Evolutionary conservation across 2,329 filamentous ascomycete species (phyloP).

Genomic region (Trichoderma sp.): DNA sequence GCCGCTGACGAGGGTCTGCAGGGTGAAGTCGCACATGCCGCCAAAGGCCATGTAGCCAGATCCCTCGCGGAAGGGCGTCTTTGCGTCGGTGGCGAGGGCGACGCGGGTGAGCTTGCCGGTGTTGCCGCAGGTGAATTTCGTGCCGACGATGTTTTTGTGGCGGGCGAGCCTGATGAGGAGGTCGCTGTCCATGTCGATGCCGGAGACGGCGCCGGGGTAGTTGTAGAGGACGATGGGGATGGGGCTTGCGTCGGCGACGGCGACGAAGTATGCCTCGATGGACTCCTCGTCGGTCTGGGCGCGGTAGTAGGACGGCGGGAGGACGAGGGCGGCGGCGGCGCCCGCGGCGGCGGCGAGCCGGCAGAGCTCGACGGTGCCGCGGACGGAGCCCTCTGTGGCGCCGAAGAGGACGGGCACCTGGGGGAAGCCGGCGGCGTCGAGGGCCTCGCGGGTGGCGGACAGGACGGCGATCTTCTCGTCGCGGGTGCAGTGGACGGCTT

Average conservation of each 20-base stretch:
- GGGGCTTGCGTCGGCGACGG: constrained; percentile 74
- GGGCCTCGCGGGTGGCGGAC: constrained; percentile 74
- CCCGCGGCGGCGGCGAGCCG: constrained; percentile 67
- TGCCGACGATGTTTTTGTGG: constrained; percentile 83
- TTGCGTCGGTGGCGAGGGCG: constrained; percentile 70
- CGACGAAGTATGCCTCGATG: constrained; percentile 71
- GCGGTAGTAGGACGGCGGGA: constrained; percentile 84
- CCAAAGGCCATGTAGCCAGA: constrained; percentile 83
- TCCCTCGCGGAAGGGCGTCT: constrained; percentile 62
- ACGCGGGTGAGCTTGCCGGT: constrained; percentile 87
- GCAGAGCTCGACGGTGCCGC: constrained; percentile 75
- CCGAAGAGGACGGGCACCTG: constrained; percentile 81
- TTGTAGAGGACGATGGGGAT: constrained; percentile 87
- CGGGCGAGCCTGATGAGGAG: constrained; percentile 76
- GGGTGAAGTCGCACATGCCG: constrained; percentile 84
- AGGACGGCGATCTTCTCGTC: constrained; percentile 77
- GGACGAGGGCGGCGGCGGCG: constrained; percentile 76
- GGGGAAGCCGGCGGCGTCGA: constrained; percentile 77
- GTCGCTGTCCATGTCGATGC: constrained; percentile 89
- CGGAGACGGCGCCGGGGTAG: constrained; percentile 83
- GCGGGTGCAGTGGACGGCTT: constrained; percentile 80
- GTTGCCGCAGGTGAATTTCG: constrained; percentile 91
- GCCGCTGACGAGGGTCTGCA: constrained; percentile 77
- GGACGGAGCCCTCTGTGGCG: constrained; percentile 78
- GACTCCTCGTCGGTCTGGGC: constrained; percentile 73